A percentile compares a stretch with the other conserved stretches of the same genome.
Conservation (phyloP, 129 eudicot species). For the Solidago caesia region DNA sequence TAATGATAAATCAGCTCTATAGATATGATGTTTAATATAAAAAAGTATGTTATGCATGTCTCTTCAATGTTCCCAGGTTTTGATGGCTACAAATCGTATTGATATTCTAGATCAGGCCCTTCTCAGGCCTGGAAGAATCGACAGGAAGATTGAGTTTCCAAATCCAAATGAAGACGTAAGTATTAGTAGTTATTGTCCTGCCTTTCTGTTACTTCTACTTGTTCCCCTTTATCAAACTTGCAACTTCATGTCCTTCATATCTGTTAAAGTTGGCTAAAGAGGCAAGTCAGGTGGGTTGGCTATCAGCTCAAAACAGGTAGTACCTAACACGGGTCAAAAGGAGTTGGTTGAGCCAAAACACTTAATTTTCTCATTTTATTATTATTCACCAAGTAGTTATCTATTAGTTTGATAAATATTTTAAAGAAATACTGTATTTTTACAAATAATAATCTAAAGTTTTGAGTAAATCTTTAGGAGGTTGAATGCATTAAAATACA, state of each 20-base stretch:
- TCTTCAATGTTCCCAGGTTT: conserved; percentile 7
- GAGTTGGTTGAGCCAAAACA: neutral
- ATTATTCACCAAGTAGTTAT: neutral
- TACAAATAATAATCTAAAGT: too few species aligned
- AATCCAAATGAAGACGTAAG: conserved; percentile 35
- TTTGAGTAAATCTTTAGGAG: neutral
- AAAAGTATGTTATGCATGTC: neutral
- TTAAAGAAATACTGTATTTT: too few species aligned
- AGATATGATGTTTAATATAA: neutral
- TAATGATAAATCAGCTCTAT: neutral
- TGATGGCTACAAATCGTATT: conserved; percentile 35
- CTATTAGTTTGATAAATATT: neutral
- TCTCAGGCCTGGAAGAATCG: conserved; percentile 37
- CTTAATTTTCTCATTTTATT: neutral
- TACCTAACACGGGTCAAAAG: neutral
- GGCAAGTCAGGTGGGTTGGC: neutral
- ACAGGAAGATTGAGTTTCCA: conserved; percentile 34
- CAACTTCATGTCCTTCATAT: neutral
- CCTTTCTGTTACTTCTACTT: neutral
- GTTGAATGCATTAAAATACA: neutral
- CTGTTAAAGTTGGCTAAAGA: neutral
- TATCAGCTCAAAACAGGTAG: neutral
- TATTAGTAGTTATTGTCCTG: neutral
- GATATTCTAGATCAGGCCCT: conserved; percentile 37
- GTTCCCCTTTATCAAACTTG: neutral